Evolutionary conservation across 1,139 yeast species (phyloP).

Genomic region (Trichomonascaceae sp.): DNA sequence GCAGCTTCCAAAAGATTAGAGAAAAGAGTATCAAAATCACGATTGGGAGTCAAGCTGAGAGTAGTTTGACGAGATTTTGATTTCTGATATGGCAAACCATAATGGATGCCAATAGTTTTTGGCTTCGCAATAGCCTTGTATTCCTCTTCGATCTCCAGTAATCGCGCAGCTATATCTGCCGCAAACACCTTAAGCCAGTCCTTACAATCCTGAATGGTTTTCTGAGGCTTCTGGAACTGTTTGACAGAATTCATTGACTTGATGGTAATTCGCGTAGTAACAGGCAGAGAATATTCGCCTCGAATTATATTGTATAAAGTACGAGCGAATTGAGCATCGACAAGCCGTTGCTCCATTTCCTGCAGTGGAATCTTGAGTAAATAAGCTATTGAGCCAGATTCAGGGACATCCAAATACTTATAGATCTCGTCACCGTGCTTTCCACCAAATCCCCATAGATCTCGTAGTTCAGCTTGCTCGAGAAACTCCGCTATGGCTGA

Average conservation of each 20-base stretch:
- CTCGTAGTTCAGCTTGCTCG: constrained; percentile 56
- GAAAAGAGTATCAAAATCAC: constrained; percentile 19
- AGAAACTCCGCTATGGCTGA: constrained; percentile 48
- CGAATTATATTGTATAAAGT: constrained; percentile 55
- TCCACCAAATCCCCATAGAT: constrained; percentile 90
- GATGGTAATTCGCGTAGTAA: constrained; percentile 54
- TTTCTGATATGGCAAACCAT: constrained; percentile 14
- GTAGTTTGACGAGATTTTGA: constrained; percentile 21
- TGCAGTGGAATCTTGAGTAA: constrained; percentile 27
- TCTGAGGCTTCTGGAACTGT: constrained; percentile 58
- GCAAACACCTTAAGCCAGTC: constrained; percentile 82
- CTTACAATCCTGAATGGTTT: constrained; percentile 49
- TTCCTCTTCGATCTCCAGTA: constrained; percentile 67
- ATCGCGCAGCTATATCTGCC: constrained; percentile 68
- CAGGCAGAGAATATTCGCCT: constrained; percentile 51
- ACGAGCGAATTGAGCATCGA: constrained; percentile 43
- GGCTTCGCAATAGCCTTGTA: constrained; percentile 29
- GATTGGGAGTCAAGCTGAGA: constrained; percentile 9
- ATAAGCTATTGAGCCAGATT: constrained; percentile 24
- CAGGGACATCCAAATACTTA: constrained; percentile 32
- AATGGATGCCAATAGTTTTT: constrained; percentile 31
- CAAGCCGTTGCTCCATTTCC: constrained; percentile 33
- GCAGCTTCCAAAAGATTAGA: constrained; percentile 26
- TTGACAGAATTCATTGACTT: constrained; percentile 89
- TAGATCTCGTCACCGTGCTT: constrained; percentile 65